These are phyloP conservation scores for Houttuynia cordata DNA, from an alignment of 164 flowering plant species.

Conservation along the genomic window DNA sequence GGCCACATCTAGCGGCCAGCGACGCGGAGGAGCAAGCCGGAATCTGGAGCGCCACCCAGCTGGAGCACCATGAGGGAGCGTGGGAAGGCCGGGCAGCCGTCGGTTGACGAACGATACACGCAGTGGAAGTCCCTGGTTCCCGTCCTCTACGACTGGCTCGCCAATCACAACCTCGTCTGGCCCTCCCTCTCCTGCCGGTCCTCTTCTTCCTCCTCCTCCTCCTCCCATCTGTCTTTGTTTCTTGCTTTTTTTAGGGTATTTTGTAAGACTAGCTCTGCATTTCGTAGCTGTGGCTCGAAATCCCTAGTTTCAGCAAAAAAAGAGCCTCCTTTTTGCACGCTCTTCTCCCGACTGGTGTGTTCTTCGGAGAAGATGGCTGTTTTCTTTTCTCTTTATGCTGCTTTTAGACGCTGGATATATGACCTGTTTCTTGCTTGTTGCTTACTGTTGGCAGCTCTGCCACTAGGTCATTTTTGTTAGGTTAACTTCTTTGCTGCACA, in stretches of 20 bases:
- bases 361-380: no score
- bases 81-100: slow-evolving; percentile 28
- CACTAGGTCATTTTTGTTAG: no score
- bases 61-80: slow-evolving; percentile 20
- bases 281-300: not conserved
- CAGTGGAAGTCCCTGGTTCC: slow-evolving; percentile 96
- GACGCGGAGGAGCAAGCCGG: slow-evolving; percentile 4
- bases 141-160: slow-evolving; percentile 94
- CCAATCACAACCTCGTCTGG: slow-evolving; percentile 96
- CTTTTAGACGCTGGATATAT: no score
- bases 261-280: not conserved
- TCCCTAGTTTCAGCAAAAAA: not conserved
- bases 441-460: no score
- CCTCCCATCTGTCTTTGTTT: slow-evolving; percentile 11
- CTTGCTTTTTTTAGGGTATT: not conserved
- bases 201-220: slow-evolving; percentile 9
- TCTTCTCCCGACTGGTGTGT: not conserved
- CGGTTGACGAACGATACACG: slow-evolving; percentile 67
- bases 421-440: no score
- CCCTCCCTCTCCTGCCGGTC: slow-evolving; percentile 94
- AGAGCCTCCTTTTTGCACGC: not conserved
- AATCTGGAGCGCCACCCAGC: no score
- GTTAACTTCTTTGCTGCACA: no score
- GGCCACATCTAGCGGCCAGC: not conserved
- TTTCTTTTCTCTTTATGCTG: no score